Conservation (phyloP, 257 asterid species). For the Nyctanthes arbortristis region DNA sequence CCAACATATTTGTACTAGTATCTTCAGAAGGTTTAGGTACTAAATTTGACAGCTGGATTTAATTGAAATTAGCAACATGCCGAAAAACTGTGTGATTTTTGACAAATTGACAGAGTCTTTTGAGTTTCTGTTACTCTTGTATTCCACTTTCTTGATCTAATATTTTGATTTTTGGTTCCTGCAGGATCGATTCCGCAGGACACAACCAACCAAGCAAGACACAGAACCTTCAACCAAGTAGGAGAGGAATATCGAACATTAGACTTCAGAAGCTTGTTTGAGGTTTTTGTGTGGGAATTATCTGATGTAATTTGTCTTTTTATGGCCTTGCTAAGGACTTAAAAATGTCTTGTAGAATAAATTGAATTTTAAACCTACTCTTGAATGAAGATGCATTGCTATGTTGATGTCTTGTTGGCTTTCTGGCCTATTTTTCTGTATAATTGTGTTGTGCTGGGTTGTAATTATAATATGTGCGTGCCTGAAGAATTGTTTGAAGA, state of each 20-base stretch:
- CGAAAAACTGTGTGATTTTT: too few species aligned
- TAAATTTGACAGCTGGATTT: too few species aligned
- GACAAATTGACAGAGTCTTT: background rate
- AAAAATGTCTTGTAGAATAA: constrained; percentile 31
- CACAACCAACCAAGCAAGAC: constrained; percentile 46
- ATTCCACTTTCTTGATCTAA: background rate
- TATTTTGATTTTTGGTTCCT: constrained; percentile 4
- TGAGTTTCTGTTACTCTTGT: background rate
- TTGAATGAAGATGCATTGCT: background rate
- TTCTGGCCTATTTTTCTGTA: background rate
- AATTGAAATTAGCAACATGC: too few species aligned
- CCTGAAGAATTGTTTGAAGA: too few species aligned
- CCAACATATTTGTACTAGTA: too few species aligned
- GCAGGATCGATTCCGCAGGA: constrained; percentile 56
- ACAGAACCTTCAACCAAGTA: constrained; percentile 41
- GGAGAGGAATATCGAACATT: constrained; percentile 16
- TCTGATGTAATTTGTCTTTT: constrained; percentile 9
- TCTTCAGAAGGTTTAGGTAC: too few species aligned
- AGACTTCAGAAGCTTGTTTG: constrained; percentile 8
- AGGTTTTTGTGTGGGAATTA: constrained; percentile 15
- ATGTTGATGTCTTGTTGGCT: background rate
- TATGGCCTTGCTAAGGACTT: background rate
- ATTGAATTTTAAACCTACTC: constrained; percentile 1
- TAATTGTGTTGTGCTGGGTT: background rate
- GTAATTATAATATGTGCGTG: too few species aligned